Evolutionary conservation across 2,329 filamentous ascomycete species (phyloP).

Genomic region (Ilyonectria sp.): DNA sequence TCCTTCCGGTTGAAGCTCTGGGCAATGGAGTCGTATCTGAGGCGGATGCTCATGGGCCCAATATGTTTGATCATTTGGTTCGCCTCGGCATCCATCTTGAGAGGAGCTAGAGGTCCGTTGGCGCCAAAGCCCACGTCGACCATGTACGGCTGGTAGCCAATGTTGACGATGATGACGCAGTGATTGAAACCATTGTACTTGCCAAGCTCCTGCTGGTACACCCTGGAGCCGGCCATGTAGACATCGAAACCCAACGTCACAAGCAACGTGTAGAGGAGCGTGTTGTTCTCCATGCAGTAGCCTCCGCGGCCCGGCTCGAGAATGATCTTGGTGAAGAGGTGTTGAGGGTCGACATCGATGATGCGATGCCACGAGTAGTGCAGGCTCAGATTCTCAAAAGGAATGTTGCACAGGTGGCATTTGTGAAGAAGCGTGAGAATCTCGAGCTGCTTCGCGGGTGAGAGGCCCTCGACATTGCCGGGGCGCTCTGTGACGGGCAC

Average conservation of each 20-base stretch:
- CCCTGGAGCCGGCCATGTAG: constrained; percentile 65
- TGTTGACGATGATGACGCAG: constrained; percentile 72
- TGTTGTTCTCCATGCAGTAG: constrained; percentile 67
- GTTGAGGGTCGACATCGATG: constrained; percentile 57
- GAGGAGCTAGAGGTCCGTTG: constrained; percentile 54
- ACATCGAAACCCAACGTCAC: constrained; percentile 64
- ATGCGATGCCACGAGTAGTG: constrained; percentile 62
- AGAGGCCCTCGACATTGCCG: constrained; percentile 12
- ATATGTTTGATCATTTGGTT: constrained; percentile 54
- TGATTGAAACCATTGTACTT: constrained; percentile 56
- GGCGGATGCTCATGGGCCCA: constrained; percentile 60
- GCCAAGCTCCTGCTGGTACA: constrained; percentile 39
- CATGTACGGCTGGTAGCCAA: constrained; percentile 63
- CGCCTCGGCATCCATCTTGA: constrained; percentile 49
- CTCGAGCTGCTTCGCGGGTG: constrained; percentile 44
- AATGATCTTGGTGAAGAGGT: constrained; percentile 60
- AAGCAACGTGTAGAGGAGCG: constrained; percentile 63
- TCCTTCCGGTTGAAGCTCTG: constrained; percentile 53
- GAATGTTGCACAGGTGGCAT: constrained; percentile 64
- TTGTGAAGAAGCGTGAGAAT: constrained; percentile 52
- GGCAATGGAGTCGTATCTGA: constrained; percentile 55
- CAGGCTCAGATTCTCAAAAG: constrained; percentile 69
- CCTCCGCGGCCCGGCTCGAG: constrained; percentile 58
- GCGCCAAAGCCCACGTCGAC: constrained; percentile 75
- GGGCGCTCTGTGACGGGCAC: constrained; percentile 21